phyloP scores from a whole-genome alignment of 495 filamentous ascomycete species.

The Beverwykella pulmonaria region DNA sequence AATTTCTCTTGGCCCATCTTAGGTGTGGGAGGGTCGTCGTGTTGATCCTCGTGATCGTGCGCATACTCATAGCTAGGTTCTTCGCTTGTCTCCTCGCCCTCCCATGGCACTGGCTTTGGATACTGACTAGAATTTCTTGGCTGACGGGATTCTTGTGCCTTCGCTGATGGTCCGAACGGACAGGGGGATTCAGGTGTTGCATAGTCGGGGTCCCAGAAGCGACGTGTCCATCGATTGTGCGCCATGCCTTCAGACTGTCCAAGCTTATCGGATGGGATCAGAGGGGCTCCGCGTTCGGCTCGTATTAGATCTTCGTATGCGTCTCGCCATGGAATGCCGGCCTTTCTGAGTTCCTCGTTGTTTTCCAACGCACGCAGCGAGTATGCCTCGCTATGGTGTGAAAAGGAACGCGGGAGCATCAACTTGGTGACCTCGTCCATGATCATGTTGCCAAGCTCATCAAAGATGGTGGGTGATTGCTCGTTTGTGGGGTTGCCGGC shows the following conservation, averaged over 20 bases:
- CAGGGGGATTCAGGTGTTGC: too few species aligned
- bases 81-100: constrained; percentile 12
- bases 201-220: constrained; percentile 10
- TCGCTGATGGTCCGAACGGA: too few species aligned
- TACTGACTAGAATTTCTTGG: neutral
- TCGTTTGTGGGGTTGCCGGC: neutral
- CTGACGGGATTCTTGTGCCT: neutral
- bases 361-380: constrained; percentile 28
- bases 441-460: constrained; percentile 12
- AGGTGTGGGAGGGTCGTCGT: constrained; percentile 33
- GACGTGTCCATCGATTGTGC: neutral
- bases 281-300: constrained; percentile 8
- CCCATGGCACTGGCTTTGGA: constrained; percentile 10
- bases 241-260: constrained; percentile 6
- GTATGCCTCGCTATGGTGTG: constrained; percentile 9
- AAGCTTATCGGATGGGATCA: constrained; percentile 14
- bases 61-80: constrained; percentile 33
- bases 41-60: constrained; percentile 37
- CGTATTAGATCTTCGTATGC: constrained; percentile 36
- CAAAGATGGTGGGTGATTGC: constrained; percentile 1
- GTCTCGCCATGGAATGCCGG: constrained; percentile 27
- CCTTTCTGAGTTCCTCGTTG: neutral
- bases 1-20: constrained; percentile 6
- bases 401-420: neutral
- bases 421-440: neutral